Evolutionary conservation across 352 stramenopile genomes (phyloP), one percentile per base, ranked within the genome.

Genomic region (Poterioochromonas sp.): DNA sequence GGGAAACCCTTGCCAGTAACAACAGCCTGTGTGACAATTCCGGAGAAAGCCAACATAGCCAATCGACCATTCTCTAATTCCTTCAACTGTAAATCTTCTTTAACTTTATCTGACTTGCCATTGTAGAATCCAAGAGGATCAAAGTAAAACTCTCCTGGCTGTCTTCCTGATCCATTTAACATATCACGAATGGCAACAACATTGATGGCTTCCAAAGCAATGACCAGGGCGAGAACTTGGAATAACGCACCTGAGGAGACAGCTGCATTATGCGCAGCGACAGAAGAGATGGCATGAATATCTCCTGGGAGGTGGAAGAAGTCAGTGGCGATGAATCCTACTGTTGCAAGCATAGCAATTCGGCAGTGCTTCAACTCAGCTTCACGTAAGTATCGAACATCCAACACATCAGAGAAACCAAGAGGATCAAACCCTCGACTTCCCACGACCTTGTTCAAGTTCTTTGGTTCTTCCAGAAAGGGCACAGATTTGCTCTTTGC

Each of bases 401-500:
- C 85, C n/a, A 87, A 86, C 64, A 83, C 79, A 15, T 88, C 85
- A 18, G 84, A 85, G 76, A 89, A 87, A 41, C 76, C 79, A 73
- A 90, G 87, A 15, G 87, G 87, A 78, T 91, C 87, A 74, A 91
- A 91, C 35, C 86, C 87, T 78, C 86, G 82, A 83, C 90, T 86
- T 85, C 87, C 74, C 85, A 79, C 53, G n/a, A 83, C 84, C 80
- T 86, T 86, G 76, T 90, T 86, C 49, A 91, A 83, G 79, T 84
- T 83, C 68, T 85, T 84, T 65, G 86, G 81, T 73, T 83, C 83
- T 64, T 87, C 84, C 79, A 91, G 84, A 79, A 83, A 91, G 64
- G 87, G 87, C 40, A 88, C 58, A 15, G 85, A 40, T 29, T 79
- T 79, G 29, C 85, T 89, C 62, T 5, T 70, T n/a, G 8, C 60